phyloP scores from a whole-genome alignment of 2,329 filamentous ascomycete genomes.

The Pseudogymnoascus sp. region DNA sequence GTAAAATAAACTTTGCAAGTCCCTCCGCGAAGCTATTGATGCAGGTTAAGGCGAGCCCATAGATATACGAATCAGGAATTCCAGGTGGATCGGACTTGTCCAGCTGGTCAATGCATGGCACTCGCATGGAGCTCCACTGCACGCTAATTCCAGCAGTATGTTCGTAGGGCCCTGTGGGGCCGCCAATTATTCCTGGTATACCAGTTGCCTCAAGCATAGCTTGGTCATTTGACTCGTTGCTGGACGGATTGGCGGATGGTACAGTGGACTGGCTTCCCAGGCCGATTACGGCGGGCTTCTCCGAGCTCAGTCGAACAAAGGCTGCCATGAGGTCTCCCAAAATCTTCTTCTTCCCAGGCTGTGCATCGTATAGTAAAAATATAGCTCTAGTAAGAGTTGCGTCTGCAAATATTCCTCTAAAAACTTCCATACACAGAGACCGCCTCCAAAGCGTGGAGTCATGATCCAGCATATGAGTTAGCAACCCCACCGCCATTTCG shows the following conservation, averaged over 20 bases:
- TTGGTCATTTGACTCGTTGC: constrained; percentile 58
- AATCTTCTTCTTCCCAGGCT: constrained; percentile 64
- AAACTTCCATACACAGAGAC: constrained; percentile 83
- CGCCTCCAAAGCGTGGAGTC: constrained; percentile 80
- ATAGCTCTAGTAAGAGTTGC: constrained; percentile 69
- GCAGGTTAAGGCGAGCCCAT: constrained; percentile 79
- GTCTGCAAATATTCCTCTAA: constrained; percentile 78
- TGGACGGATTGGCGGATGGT: constrained; percentile 53
- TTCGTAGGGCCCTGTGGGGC: constrained; percentile 58
- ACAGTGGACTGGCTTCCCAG: constrained; percentile 82
- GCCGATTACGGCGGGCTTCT: constrained; percentile 83
- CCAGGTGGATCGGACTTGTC: constrained; percentile 81
- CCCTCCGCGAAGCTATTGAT: constrained; percentile 87
- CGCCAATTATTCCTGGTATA: constrained; percentile 77
- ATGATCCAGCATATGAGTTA: constrained; percentile 82
- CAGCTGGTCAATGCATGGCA: constrained; percentile 85
- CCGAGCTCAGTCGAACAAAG: constrained; percentile 86
- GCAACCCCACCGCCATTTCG: constrained; percentile 69
- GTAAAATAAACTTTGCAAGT: constrained; percentile 85
- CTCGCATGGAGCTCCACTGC: constrained; percentile 82
- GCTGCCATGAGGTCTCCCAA: constrained; percentile 75
- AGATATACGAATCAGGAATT: constrained; percentile 88
- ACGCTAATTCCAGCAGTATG: constrained; percentile 72
- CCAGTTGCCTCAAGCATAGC: constrained; percentile 84
- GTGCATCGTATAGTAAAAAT: constrained; percentile 70